These are phyloP conservation scores for Mortierella claussenii DNA, from an alignment of 192 early-diverging fungal species.

Conservation along the genomic window DNA sequence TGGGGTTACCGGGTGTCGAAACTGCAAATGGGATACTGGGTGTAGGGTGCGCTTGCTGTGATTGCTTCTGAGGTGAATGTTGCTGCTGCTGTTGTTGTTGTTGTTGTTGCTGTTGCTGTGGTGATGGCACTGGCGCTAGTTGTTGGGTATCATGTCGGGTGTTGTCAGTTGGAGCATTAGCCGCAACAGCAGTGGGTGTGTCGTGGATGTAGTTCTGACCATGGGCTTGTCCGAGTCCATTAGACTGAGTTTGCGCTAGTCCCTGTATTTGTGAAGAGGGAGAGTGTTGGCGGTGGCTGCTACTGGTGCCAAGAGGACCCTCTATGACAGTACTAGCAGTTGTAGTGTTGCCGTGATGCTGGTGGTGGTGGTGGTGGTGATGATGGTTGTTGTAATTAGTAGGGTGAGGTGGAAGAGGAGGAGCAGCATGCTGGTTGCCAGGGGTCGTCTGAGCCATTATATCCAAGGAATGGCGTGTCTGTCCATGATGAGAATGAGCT, in stretches of 20 bases:
- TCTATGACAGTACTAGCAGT: too few relatives aligned
- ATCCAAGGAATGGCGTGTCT: constrained; percentile 16
- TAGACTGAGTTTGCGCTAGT: not conserved
- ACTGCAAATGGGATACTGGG: constrained; percentile 51
- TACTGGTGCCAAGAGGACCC: too few relatives aligned
- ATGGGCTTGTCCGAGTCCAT: not conserved
- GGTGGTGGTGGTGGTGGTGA: too few relatives aligned
- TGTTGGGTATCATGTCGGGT: constrained; percentile 24
- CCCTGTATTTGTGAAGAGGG: not conserved
- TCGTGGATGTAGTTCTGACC: not conserved
- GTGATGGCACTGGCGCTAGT: not conserved
- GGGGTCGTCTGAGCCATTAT: constrained; percentile 26
- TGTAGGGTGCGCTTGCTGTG: not conserved
- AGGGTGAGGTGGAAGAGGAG: constrained; percentile 8
- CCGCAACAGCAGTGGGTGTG: not conserved
- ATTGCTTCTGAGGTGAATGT: not conserved
- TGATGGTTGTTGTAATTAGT: too few relatives aligned
- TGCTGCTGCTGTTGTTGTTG: constrained; percentile 22
- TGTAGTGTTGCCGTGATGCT: too few relatives aligned
- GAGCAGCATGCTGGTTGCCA: constrained; percentile 14
- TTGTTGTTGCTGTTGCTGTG: not conserved
- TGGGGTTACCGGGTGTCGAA: constrained; percentile 40
- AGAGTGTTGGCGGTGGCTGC: not conserved
- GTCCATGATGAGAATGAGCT: too few relatives aligned
- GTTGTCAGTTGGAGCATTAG: not conserved